Conservation (phyloP, 352 stramenopile species). For the Globisporangium rhizosaccharum region DNA sequence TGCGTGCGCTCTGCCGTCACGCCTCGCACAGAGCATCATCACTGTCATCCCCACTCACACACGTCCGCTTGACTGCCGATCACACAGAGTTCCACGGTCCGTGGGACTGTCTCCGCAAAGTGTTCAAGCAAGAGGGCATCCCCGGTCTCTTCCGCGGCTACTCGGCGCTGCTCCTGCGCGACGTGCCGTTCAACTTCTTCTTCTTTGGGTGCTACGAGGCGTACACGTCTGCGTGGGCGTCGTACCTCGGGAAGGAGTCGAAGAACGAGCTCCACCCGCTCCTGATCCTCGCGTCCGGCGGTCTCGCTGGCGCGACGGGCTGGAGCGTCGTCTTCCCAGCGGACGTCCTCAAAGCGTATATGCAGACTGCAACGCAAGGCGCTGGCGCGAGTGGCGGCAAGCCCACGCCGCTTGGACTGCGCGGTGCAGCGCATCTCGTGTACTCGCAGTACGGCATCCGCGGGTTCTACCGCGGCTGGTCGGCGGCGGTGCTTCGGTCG, state of each 20-base stretch:
- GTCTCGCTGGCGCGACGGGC: conserved; percentile 66
- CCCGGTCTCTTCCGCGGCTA: conserved; percentile 75
- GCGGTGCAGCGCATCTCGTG: conserved; percentile 45
- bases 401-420: conserved; percentile 24
- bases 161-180: conserved; percentile 73
- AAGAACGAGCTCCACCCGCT: conserved; percentile 73
- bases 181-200: conserved; percentile 89
- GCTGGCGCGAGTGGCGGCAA: background rate
- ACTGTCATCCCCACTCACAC: background rate
- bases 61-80: background rate
- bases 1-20: conserved; percentile 16
- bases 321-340: conserved; percentile 86
- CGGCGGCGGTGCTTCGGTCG: conserved; percentile 71
- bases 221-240: conserved; percentile 49
- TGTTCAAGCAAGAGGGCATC: conserved; percentile 56
- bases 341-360: conserved; percentile 81
- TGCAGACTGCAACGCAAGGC: conserved; percentile 54
- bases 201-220: conserved; percentile 86
- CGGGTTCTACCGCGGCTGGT: conserved; percentile 86
- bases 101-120: conserved; percentile 60
- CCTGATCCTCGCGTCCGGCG: conserved; percentile 68
- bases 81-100: conserved; percentile 52
- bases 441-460: conserved; percentile 62
- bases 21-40: background rate
- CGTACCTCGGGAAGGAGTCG: conserved; percentile 44